Conservation (phyloP, 208 protist genomes). For the Leishmania aethiopica region DNA sequence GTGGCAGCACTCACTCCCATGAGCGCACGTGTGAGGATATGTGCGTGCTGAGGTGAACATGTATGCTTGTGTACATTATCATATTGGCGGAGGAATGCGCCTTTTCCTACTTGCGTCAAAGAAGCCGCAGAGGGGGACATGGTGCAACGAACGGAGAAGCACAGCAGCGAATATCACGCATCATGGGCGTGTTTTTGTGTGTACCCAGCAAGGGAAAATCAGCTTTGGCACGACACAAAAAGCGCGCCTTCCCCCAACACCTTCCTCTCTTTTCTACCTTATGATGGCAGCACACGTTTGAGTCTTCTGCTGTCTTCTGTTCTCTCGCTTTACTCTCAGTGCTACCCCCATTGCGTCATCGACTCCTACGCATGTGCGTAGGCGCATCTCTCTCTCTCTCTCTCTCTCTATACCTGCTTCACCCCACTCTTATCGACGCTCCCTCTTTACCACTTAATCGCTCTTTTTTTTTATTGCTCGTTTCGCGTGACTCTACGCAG, state of each 20-base stretch:
- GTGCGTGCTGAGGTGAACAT: background rate
- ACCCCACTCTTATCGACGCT: no score
- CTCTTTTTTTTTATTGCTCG: no score
- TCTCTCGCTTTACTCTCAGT: background rate
- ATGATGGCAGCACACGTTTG: background rate
- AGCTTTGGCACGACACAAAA: background rate
- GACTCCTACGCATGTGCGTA: background rate
- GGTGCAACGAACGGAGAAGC: background rate
- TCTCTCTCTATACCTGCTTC: background rate
- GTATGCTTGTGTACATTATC: background rate
- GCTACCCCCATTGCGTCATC: no score
- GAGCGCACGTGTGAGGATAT: background rate
- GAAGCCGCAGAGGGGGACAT: background rate
- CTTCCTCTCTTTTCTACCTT: background rate
- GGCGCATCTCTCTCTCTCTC: background rate
- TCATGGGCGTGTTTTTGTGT: constrained; percentile 6
- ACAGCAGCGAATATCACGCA: background rate
- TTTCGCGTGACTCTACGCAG: no score
- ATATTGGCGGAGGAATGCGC: background rate
- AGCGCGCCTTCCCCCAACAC: background rate
- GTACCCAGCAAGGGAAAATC: background rate
- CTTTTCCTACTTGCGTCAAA: background rate
- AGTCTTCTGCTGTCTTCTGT: background rate
- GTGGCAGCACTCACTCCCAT: background rate
- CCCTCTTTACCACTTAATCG: no score